Conservation (phyloP, 2,329 filamentous ascomycete species). For the Hymenoscyphus repandus region DNA sequence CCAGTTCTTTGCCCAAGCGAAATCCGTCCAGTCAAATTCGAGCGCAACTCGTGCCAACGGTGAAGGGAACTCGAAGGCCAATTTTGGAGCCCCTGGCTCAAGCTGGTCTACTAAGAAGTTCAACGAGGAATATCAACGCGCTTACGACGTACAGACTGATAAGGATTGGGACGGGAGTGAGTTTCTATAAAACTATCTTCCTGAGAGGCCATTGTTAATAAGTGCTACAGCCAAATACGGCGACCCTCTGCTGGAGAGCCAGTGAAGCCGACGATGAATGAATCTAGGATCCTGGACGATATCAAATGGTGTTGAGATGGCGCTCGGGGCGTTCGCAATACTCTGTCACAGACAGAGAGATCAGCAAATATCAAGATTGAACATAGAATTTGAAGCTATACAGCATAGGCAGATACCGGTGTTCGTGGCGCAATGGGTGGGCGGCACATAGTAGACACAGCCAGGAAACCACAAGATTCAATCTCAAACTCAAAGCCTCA, state of each 20-base stretch:
- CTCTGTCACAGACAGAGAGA: too few species aligned
- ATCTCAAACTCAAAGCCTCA: too few species aligned
- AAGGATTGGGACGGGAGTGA: constrained; percentile 44
- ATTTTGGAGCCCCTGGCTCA: constrained; percentile 39
- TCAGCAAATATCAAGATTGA: too few species aligned
- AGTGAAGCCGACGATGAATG: too few species aligned
- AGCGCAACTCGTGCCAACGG: constrained; percentile 1
- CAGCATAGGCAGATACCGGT: too few species aligned
- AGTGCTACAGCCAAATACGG: constrained; percentile 37
- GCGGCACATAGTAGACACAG: too few species aligned
- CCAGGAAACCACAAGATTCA: too few species aligned
- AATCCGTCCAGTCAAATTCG: constrained; percentile 2
- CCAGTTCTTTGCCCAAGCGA: neutral
- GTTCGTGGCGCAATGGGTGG: too few species aligned
- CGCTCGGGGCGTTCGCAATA: too few species aligned
- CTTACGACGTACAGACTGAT: constrained; percentile 45
- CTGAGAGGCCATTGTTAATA: neutral
- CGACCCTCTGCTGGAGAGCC: constrained; percentile 33
- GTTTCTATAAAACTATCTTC: constrained; percentile 16
- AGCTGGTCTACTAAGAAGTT: constrained; percentile 52
- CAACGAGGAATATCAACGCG: constrained; percentile 47
- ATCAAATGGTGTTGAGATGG: too few species aligned
- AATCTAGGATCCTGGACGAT: too few species aligned
- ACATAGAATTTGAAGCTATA: too few species aligned
- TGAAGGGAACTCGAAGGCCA: constrained; percentile 16